Evolutionary conservation across 495 filamentous ascomycete species (phyloP).

Genomic region (Extremus antarcticus): DNA sequence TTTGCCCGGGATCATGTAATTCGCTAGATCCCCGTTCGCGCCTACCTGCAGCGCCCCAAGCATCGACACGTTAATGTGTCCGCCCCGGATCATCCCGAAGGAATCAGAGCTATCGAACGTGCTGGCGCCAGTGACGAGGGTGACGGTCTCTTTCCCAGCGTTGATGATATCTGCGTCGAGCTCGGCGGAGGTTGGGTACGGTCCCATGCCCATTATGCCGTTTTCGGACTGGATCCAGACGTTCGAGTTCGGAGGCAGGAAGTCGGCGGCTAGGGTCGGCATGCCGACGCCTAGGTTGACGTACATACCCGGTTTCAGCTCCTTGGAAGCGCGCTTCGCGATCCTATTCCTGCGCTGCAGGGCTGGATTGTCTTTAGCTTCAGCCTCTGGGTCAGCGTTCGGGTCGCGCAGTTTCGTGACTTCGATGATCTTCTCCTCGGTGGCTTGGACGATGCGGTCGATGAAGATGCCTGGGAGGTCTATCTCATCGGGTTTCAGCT

Average conservation of each 20-base stretch:
- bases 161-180: slow-evolving; percentile 53
- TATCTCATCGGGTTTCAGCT: slow-evolving; percentile 46
- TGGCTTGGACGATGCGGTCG: slow-evolving; percentile 50
- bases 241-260: slow-evolving; percentile 37
- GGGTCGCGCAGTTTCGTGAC: slow-evolving; percentile 39
- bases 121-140: slow-evolving; percentile 43
- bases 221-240: slow-evolving; percentile 54
- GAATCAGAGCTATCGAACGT: slow-evolving; percentile 50
- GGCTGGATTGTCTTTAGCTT: slow-evolving; percentile 25
- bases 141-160: slow-evolving; percentile 53
- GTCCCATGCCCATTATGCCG: slow-evolving; percentile 51
- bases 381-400: slow-evolving; percentile 16
- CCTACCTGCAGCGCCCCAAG: slow-evolving; percentile 50
- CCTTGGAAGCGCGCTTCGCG: slow-evolving; percentile 47
- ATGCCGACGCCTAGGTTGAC: slow-evolving; percentile 59
- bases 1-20: slow-evolving; percentile 56
- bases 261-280: slow-evolving; percentile 51
- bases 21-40: slow-evolving; percentile 47
- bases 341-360: slow-evolving; percentile 44
- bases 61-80: slow-evolving; percentile 50
- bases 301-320: slow-evolving; percentile 54
- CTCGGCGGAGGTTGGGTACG: slow-evolving; percentile 44
- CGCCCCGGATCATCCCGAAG: slow-evolving; percentile 52
- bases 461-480: slow-evolving; percentile 55
- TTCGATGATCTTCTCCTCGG: slow-evolving; percentile 44